Evolutionary conservation across 805 yeast genomes (phyloP).

Genomic region (Candida bentonensis): DNA sequence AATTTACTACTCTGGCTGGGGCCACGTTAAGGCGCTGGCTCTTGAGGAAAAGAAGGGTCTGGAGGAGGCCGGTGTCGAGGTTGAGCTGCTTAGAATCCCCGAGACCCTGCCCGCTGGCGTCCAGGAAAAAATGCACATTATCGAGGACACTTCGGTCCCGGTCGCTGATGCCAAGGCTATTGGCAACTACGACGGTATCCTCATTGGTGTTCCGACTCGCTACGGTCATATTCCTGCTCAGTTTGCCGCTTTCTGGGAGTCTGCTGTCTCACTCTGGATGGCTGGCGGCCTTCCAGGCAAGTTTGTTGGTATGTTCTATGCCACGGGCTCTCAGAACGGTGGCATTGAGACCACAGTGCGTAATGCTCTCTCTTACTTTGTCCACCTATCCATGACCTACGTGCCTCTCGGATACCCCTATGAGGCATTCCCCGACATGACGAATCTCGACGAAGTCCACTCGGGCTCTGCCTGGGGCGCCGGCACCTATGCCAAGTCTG

Average conservation of each 20-base stretch:
- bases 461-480: constrained; percentile 87
- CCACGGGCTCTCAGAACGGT: constrained; percentile 68
- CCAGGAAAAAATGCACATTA: constrained; percentile 33
- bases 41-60: constrained; percentile 55
- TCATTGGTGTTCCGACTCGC: constrained; percentile 81
- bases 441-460: constrained; percentile 49
- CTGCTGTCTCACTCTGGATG: constrained; percentile 73
- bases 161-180: constrained; percentile 47
- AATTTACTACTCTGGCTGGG: constrained; percentile 62
- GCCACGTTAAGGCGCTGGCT: constrained; percentile 60
- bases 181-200: constrained; percentile 56
- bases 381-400: constrained; percentile 70
- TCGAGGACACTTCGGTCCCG: constrained; percentile 43
- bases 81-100: constrained; percentile 59
- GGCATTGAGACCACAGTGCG: constrained; percentile 66
- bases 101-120: constrained; percentile 59
- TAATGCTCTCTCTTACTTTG: constrained; percentile 47
- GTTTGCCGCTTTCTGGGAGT: constrained; percentile 61
- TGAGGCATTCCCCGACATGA: constrained; percentile 36
- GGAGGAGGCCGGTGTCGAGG: constrained; percentile 51
- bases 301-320: constrained; percentile 56
- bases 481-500: constrained; percentile 62
- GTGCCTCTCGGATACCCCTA: constrained; percentile 69
- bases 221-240: constrained; percentile 74
- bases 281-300: constrained; percentile 58